phyloP scores from a whole-genome alignment of 169 alveolate genomes.

The Plasmodium coatneyi region DNA sequence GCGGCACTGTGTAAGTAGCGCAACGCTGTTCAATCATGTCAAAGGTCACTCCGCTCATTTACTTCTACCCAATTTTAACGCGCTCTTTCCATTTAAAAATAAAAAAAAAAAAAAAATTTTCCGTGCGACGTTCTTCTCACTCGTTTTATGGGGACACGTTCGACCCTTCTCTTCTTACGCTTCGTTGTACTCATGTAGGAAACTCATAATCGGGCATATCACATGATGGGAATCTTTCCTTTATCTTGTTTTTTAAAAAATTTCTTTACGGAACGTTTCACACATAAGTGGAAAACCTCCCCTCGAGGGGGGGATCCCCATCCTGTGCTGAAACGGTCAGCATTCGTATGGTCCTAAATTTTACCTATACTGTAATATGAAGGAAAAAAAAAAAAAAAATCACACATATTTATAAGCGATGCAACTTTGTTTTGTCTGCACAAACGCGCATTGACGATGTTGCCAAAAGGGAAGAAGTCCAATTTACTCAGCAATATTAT shows the following conservation, averaged over 20 bases:
- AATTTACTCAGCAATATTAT: not conserved
- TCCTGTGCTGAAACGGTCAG: not conserved
- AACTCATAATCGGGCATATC: not conserved
- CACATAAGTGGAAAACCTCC: not conserved
- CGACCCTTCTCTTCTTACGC: not conserved
- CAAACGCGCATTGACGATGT: not conserved
- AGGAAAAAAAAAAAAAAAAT: constrained; percentile 24
- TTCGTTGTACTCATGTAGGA: not conserved
- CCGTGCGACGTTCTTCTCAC: not conserved
- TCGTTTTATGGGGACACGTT: not conserved
- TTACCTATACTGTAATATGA: constrained; percentile 65
- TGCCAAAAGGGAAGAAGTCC: not conserved
- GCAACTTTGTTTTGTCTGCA: not conserved
- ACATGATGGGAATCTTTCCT: not conserved
- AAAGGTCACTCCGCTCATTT: not conserved
- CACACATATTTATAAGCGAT: not conserved
- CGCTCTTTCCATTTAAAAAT: not conserved
- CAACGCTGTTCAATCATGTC: not conserved
- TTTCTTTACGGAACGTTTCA: not conserved
- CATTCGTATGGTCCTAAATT: not conserved
- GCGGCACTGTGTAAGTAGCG: not conserved
- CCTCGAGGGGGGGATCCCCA: not conserved
- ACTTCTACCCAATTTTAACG: not conserved
- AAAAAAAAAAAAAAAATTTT: not conserved
- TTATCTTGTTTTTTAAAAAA: not conserved